Evolutionary conservation across 2,329 filamentous ascomycete species (phyloP), one percentile per base, ranked within the genome.

Genomic region (Exserohilum turcica): DNA sequence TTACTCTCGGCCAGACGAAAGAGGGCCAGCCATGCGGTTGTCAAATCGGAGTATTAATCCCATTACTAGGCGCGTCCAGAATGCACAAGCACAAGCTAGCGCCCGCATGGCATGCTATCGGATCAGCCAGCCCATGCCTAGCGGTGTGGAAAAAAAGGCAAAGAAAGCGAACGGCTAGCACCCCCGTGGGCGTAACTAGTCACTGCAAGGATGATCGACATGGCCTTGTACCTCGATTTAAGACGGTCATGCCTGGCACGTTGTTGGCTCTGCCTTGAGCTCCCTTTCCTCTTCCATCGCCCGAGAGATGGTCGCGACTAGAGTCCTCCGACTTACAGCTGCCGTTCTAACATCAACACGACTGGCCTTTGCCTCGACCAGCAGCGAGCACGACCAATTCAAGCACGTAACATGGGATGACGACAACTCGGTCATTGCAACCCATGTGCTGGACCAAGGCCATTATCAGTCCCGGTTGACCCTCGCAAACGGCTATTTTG

Each of bases 401-500:
- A 54, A 55, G 19, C 76, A 79, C 36, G 82, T 85, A 15, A 80
- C 79, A 2, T 87, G 84, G 84, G 81, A 86, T 66, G 79, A 85
- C 54, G 76, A 78, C 18, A 79, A 80, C 33, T 87, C 84, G 84
- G 70, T 76, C 12, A 71, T 87, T 18, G 78, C 75, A 5, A 85
- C 82, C 8, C 81, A 76, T 9, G 68, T 71, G 8, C 71, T 87
- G 12, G 80, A 84, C 54, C 80, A 80, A 71, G 83, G 84, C 27
- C 79, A 85, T 61, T 85, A 83, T 61, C 83, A 87, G 64, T 81
- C 83, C 3, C 84, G 85, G 37, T 79, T 84, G 48, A 69, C 71
- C 8, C 66, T 74, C 16, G 63, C 72, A 4, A 88, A 88, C 67
- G 86, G 86, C 16, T 88, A 88, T 59, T 68, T 87, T 5, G 86